phyloP scores from a whole-genome alignment of 257 asterid species.

The Echites panduratus region DNA sequence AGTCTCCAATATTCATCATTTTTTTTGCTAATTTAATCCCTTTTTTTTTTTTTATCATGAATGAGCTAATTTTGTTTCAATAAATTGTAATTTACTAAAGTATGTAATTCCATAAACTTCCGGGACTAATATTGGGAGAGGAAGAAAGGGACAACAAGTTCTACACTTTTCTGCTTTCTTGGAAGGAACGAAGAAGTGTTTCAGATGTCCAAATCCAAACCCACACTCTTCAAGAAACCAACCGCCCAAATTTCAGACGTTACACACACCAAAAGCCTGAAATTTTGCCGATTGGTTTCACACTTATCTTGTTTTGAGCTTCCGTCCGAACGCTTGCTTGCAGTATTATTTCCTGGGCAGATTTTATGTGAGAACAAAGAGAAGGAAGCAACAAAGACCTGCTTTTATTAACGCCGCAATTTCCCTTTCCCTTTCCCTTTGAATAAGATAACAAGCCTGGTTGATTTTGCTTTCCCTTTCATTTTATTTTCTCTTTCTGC shows the following conservation, averaged over 20 bases:
- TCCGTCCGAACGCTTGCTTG: neutral
- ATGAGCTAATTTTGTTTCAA: no score
- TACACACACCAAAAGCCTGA: neutral
- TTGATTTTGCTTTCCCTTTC: constrained; percentile 10
- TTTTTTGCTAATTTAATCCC: no score
- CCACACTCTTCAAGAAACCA: neutral
- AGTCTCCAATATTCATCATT: no score
- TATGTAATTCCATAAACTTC: no score
- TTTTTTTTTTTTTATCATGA: no score
- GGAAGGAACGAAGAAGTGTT: neutral
- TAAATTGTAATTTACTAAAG: no score
- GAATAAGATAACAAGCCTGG: constrained; percentile 9
- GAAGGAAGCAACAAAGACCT: neutral
- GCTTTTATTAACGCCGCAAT: neutral
- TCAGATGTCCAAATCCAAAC: neutral
- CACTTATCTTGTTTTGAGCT: neutral
- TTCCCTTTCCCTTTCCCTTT: neutral
- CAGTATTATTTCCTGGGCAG: neutral
- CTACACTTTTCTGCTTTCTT: no score
- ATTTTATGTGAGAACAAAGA: neutral
- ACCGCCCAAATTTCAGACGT: neutral
- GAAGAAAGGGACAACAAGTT: no score
- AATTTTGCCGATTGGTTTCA: neutral
- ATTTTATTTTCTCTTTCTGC: constrained; percentile 1
- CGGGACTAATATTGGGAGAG: no score